Base-by-base conservation (phyloP, 192 early-diverging fungal genomes). In the Coemansia sp. region DNA sequence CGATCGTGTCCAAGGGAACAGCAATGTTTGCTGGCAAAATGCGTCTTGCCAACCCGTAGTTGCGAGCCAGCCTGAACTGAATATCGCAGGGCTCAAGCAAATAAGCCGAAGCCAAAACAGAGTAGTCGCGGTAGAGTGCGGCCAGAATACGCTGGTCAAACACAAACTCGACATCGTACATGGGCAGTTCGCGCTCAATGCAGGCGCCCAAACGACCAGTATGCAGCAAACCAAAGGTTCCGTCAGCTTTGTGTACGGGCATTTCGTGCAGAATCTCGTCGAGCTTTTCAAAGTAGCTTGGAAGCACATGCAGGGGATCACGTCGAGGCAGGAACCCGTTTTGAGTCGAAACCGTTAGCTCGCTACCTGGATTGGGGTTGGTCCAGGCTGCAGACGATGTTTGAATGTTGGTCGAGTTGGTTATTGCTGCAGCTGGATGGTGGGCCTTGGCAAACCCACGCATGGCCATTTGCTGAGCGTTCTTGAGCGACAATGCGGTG, bases 1-100 rank as follows among this genome's bases (percentile, higher is more conserved):
- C 81, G 2, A 95, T 74, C 5, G 80, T 81, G 28, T 69, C 76
- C 41, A 95, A 62, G 3, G 93, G 91, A 14, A 87, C 80, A 10
- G 93, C 91, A 32, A 95, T 87, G 60, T 86, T 83, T 44, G 75
- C 73, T 21, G 93, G 91, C 45, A 93, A 62, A 10, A 90, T 60
- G 31, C 82, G 80, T 9, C 93, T 76, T 8, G 87, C 93, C 28
- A 92, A 74, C 3, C 93, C 91, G 68, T 93, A 93, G 18, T 88
- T 83, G 5, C 84, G 81, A 0, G 73, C 82, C 53, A 84, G 66
- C 39, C 88, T 74, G 69, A 81, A 86, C 67, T 86, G 70, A 37
- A 92, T 79, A 66, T 95, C 91, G 58, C 91, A 93, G 23, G 93
- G 93, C 66, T 94, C 93, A 21, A 94, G 74, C 12, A 94, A 72